Conservation (phyloP, 2,329 filamentous ascomycete genomes). For the Trichoderma sp. region DNA sequence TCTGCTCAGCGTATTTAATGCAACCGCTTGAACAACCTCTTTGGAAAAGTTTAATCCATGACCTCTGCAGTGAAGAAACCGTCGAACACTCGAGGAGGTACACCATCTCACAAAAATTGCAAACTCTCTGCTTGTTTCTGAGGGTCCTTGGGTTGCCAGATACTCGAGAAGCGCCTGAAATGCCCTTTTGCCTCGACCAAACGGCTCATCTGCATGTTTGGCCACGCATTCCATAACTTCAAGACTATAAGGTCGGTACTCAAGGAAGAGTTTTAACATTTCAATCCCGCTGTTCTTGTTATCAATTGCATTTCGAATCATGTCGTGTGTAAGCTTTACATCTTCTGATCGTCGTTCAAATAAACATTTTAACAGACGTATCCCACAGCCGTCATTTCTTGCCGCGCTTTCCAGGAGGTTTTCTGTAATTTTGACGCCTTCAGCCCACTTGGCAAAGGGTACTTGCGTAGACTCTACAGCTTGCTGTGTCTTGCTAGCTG, state of each 20-base stretch:
- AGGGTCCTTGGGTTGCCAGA: neutral
- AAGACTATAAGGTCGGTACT: neutral
- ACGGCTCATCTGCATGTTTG: neutral
- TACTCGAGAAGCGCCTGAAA: neutral
- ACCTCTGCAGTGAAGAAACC: neutral
- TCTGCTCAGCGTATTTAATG: neutral
- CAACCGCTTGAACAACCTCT: neutral
- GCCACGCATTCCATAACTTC: neutral
- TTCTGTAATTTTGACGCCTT: neutral
- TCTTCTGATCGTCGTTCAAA: neutral
- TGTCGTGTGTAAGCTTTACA: neutral
- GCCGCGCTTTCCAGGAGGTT: neutral
- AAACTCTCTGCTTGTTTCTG: neutral
- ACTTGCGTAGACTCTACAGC: no score
- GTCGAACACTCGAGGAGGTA: neutral
- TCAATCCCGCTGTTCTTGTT: neutral
- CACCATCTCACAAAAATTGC: neutral
- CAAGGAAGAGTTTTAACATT: neutral
- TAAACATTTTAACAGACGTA: neutral
- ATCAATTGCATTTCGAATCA: neutral
- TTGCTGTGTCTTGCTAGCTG: no score
- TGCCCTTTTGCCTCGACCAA: neutral
- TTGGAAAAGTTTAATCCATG: neutral
- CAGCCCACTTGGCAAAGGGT: no score
- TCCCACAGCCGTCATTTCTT: neutral